A percentile compares a stretch with the other conserved stretches of the same genome.
These are phyloP conservation scores for Ogataea sp. DNA, from an alignment of 805 yeast species.

Conservation along the genomic window DNA sequence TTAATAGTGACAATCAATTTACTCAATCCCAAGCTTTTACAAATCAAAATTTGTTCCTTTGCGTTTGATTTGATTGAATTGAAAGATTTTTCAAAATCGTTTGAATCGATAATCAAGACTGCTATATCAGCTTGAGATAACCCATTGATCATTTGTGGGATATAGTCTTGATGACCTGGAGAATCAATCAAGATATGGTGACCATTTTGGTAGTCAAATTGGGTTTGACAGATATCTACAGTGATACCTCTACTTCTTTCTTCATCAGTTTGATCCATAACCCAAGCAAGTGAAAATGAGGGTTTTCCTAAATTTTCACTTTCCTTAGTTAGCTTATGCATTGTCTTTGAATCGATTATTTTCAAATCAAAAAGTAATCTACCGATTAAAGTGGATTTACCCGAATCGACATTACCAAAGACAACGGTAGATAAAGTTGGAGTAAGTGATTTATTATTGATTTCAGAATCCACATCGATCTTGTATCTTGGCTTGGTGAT, in stretches of 20 bases:
- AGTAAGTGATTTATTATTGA: conserved; percentile 29
- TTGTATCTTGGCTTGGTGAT: conserved; percentile 35
- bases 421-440: conserved; percentile 68
- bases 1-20: conserved; percentile 56
- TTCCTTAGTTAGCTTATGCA: conserved; percentile 56
- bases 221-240: conserved; percentile 64
- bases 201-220: conserved; percentile 47
- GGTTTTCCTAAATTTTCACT: conserved; percentile 63
- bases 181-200: conserved; percentile 72
- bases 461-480: conserved; percentile 33
- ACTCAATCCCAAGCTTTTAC: conserved; percentile 58
- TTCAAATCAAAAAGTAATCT: conserved; percentile 60
- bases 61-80: conserved; percentile 58
- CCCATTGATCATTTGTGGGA: conserved; percentile 83
- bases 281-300: conserved; percentile 81
- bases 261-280: conserved; percentile 72
- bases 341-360: conserved; percentile 54
- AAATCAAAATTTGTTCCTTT: conserved; percentile 67
- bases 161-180: conserved; percentile 78
- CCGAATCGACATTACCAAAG: conserved; percentile 83
- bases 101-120: conserved; percentile 62
- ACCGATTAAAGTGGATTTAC: conserved; percentile 77
- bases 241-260: conserved; percentile 75
- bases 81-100: conserved; percentile 69
- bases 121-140: conserved; percentile 75